Percentiles rank a stretch among this genome's conserved stretches.
phyloP scores from a whole-genome alignment of 345 rosid species.

The Cardamine chenopodiifolia region DNA sequence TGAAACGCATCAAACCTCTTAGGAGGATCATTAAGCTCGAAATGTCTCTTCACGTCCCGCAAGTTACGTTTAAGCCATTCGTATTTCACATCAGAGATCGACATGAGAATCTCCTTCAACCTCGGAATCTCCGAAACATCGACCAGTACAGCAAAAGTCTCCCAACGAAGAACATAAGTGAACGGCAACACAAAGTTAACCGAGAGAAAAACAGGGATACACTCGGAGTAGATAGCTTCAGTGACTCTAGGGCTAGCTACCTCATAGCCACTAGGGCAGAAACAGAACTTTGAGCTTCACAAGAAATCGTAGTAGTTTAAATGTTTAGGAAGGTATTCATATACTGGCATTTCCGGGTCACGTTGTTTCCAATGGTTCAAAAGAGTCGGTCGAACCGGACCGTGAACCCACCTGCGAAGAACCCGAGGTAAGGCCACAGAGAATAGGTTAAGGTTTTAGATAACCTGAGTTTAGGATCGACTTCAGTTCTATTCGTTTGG shows the following conservation, averaged over 20 bases:
- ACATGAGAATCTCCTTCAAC: slow-evolving; percentile 67
- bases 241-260: slow-evolving; percentile 93
- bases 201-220: slow-evolving; percentile 86
- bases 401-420: slow-evolving; percentile 95
- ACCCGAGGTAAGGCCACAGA: slow-evolving; percentile 57
- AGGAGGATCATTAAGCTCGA: slow-evolving; percentile 72
- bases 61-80: slow-evolving; percentile 55
- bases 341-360: slow-evolving; percentile 61
- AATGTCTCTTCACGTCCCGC: slow-evolving; percentile 65
- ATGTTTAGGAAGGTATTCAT: slow-evolving; percentile 70
- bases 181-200: slow-evolving; percentile 72
- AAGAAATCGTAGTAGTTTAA: slow-evolving; percentile 63
- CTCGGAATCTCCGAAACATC: slow-evolving; percentile 67
- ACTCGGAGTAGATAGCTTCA: slow-evolving; percentile 81
- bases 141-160: slow-evolving; percentile 66
- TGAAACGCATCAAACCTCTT: slow-evolving; percentile 78
- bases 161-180: slow-evolving; percentile 86
- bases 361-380: slow-evolving; percentile 70
- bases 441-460: slow-evolving; percentile 45
- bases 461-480: slow-evolving; percentile 51
- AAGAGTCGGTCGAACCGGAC: slow-evolving; percentile 66
- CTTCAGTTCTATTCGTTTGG: no score
- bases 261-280: slow-evolving; percentile 92
- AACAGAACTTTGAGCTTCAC: slow-evolving; percentile 77
- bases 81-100: slow-evolving; percentile 61